Conservation (phyloP, 73 alveolate genomes). For the Stentor roeselii region DNA sequence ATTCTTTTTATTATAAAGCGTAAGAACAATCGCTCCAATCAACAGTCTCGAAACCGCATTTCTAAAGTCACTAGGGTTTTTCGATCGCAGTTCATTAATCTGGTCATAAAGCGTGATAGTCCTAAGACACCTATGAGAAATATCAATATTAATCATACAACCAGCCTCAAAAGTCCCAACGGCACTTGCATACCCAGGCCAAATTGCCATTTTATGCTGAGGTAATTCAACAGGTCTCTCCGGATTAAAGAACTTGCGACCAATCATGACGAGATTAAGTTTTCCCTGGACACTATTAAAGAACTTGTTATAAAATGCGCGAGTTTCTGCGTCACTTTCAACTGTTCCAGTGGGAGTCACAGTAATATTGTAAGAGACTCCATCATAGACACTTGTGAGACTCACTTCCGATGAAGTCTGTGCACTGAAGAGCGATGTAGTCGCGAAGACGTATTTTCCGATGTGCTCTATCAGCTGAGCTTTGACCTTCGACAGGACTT, state of each 20-base stretch:
- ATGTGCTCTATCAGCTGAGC: constrained; percentile 6
- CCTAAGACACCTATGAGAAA: constrained; percentile 55
- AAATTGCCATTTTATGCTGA: constrained; percentile 37
- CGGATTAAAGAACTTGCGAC: constrained; percentile 52
- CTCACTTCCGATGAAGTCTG: constrained; percentile 3
- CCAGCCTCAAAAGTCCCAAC: constrained; percentile 41
- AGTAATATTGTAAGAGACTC: background rate
- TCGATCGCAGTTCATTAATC: constrained; percentile 33
- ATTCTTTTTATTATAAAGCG: constrained; percentile 79
- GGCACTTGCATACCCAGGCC: constrained; percentile 64
- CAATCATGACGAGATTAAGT: constrained; percentile 41
- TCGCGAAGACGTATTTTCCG: constrained; percentile 27
- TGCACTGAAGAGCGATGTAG: background rate
- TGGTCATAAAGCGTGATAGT: constrained; percentile 48
- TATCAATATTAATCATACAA: constrained; percentile 52
- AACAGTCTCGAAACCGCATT: constrained; percentile 41
- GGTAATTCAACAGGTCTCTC: constrained; percentile 30
- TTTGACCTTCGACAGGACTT: background rate
- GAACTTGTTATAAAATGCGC: constrained; percentile 43
- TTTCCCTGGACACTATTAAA: constrained; percentile 48
- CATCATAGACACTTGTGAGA: background rate
- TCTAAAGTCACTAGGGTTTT: constrained; percentile 15
- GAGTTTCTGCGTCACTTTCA: constrained; percentile 14
- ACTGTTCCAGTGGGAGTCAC: background rate
- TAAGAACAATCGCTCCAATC: constrained; percentile 62